Evolutionary conservation across 176 grass and related monocot species (phyloP), one percentile per base, ranked within the genome.

Genomic region (Rhipidocladum racemiflorum): DNA sequence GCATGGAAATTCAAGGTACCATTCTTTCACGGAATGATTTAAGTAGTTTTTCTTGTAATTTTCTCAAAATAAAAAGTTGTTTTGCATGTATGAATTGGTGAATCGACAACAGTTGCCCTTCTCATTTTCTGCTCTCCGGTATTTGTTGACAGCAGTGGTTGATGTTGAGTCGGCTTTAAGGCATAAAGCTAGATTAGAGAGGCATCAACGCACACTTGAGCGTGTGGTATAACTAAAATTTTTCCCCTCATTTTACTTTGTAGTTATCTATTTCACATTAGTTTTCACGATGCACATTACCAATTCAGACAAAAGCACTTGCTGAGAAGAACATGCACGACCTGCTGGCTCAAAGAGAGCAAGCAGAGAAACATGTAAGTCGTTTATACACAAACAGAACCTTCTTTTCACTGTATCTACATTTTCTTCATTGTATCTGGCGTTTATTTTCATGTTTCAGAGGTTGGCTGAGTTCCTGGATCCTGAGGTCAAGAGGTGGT

Each of bases 401-500:
- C 20, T 63, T 54, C 4, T 28, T 74, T 57, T 69, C 36, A 5
- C 50, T 13, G 27, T 35, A 36, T 29, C 54, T 46, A 53, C 38
- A 57, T 72, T 85, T 48, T 75, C 50, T 80, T 80, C 32, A 86
- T 80, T 61, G 29, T 40, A 82, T 36, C 11, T 46, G 29, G 1
- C 32, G 11, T 62, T 82, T 53, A 25, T 68, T 44, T 38, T 73
- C 13, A 51, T 63, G 36, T 85, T 90, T 78, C 87, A 99, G 96
- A 99, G 96, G 64, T n/a, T 99, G 66, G 86, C 96, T 30, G 96
- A 99, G 54, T 92, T 88, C 86, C 79, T 99, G 67, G 92, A 95
- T 87, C 87, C 90, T 49, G 96, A 99, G 29, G 85, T 99, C 73
- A 99, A 93, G 87, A 86, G 96, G 81, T 99, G 96, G 96, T 99